A percentile compares a stretch with the other conserved stretches of the same genome.
These are phyloP conservation scores for Phytopythium delawarense DNA, from an alignment of 352 stramenopile genomes.

Conservation along the genomic window DNA sequence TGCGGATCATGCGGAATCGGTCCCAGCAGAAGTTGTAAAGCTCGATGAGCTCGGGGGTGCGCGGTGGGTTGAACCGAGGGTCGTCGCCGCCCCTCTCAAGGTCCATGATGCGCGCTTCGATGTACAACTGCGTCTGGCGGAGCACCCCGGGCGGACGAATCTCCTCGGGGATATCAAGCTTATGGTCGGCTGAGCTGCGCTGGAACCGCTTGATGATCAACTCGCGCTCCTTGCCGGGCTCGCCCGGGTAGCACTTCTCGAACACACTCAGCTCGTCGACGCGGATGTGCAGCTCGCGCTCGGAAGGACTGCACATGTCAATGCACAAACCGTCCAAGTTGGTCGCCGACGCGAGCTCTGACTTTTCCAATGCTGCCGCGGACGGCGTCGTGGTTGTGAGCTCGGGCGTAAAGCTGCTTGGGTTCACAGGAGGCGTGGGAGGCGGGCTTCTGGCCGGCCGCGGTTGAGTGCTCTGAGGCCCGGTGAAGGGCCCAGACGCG, in stretches of 20 bases:
- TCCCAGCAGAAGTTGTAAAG: conserved; percentile 98
- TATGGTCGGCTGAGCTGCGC: conserved; percentile 81
- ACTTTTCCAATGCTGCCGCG: conserved; percentile 27
- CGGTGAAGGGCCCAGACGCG: neutral
- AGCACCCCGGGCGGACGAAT: conserved; percentile 78
- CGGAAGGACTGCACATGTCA: conserved; percentile 82
- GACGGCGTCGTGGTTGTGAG: conserved; percentile 11
- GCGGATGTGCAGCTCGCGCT: conserved; percentile 81
- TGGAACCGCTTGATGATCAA: conserved; percentile 88
- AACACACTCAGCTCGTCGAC: conserved; percentile 86
- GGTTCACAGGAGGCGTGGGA: neutral
- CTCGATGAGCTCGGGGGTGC: conserved; percentile 71
- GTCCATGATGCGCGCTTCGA: conserved; percentile 86
- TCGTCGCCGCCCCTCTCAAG: conserved; percentile 58
- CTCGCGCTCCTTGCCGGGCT: conserved; percentile 51
- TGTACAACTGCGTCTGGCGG: conserved; percentile 75
- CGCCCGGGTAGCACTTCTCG: conserved; percentile 72
- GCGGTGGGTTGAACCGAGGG: conserved; percentile 63
- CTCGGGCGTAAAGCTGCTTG: conserved; percentile 3
- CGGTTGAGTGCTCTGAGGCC: neutral
- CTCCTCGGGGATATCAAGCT: conserved; percentile 78
- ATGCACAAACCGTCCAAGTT: conserved; percentile 74
- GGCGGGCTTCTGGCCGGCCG: neutral
- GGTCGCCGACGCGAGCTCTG: conserved; percentile 47
- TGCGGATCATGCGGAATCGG: conserved; percentile 93